These are phyloP conservation scores for Sugiyamaella japonica DNA, from an alignment of 1,139 yeast species.

Conservation along the genomic window DNA sequence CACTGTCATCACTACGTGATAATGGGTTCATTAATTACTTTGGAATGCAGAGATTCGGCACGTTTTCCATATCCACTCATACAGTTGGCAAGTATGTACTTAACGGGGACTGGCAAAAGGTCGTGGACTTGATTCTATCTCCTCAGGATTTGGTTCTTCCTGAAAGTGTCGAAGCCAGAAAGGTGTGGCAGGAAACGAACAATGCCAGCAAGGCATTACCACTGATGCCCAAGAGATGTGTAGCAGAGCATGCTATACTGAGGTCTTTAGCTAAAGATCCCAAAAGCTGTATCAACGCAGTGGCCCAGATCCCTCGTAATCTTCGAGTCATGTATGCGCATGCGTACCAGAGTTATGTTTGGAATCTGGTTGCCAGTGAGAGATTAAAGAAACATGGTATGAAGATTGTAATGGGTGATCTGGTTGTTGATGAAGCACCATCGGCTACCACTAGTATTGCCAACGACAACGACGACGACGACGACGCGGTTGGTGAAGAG, in stretches of 20 bases:
- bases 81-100: constrained; percentile 72
- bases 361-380: constrained; percentile 85
- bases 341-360: constrained; percentile 93
- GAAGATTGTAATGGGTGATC: constrained; percentile 75
- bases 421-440: constrained; percentile 52
- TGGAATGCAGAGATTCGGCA: constrained; percentile 98
- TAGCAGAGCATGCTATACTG: constrained; percentile 79
- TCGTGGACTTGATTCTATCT: constrained; percentile 72
- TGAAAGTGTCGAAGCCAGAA: constrained; percentile 78
- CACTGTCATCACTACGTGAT: constrained; percentile 59
- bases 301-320: constrained; percentile 89
- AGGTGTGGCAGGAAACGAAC: constrained; percentile 72
- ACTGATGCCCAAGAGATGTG: constrained; percentile 81
- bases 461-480: too few relatives aligned
- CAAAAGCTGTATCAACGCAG: constrained; percentile 66
- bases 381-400: constrained; percentile 73
- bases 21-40: constrained; percentile 89
- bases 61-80: constrained; percentile 91
- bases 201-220: constrained; percentile 66
- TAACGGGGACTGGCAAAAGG: constrained; percentile 73
- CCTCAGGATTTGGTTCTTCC: constrained; percentile 86
- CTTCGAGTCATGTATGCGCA: constrained; percentile 93
- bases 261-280: constrained; percentile 52
- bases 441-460: too few relatives aligned
- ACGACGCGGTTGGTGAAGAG: constrained; percentile 48